A percentile compares a stretch with the other conserved stretches of the same genome.
These are phyloP conservation scores for Pseudonectria buxi DNA, from an alignment of 2,329 filamentous ascomycete genomes.

Conservation along the genomic window DNA sequence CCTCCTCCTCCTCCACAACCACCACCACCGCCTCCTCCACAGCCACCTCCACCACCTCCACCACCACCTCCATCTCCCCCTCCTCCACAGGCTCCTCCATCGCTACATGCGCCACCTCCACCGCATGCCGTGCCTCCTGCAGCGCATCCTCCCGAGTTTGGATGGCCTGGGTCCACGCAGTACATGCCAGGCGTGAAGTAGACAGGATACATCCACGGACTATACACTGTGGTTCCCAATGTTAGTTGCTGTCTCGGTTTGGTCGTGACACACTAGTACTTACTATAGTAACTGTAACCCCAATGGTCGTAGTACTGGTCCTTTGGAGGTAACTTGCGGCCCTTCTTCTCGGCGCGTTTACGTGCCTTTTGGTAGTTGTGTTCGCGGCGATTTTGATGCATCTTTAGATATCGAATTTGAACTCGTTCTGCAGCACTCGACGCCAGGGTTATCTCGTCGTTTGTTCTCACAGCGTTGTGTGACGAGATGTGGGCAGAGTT, in stretches of 20 bases:
- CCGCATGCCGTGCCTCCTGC: conserved; percentile 40
- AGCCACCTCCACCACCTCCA: conserved; percentile 13
- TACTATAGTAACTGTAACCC: conserved; percentile 43
- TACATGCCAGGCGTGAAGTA: conserved; percentile 41
- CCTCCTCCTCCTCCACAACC: conserved; percentile 7
- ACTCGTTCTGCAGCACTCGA: conserved; percentile 6
- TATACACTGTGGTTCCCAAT: conserved; percentile 30
- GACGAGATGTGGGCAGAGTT: conserved; percentile 65
- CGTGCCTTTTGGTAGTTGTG: conserved; percentile 50
- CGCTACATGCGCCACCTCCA: conserved; percentile 25
- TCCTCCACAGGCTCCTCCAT: conserved; percentile 8
- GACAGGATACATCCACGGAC: conserved; percentile 37
- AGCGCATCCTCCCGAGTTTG: conserved; percentile 27
- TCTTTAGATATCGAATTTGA: conserved; percentile 7
- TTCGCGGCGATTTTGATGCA: conserved; percentile 34
- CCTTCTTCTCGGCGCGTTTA: conserved; percentile 43
- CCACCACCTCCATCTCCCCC: conserved; percentile 9
- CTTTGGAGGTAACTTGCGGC: conserved; percentile 39
- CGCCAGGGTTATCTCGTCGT: conserved; percentile 1
- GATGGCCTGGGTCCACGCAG: conserved; percentile 34
- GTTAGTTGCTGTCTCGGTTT: rapidly evolving
- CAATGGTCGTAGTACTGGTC: conserved; percentile 47
- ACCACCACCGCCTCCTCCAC: conserved; percentile 7
- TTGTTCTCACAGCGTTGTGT: conserved; percentile 55
- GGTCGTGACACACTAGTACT: neutral